Evolutionary conservation across 192 early-diverging fungal genomes (phyloP), one percentile per base, ranked within the genome.

Genomic region (Backusella luteola): DNA sequence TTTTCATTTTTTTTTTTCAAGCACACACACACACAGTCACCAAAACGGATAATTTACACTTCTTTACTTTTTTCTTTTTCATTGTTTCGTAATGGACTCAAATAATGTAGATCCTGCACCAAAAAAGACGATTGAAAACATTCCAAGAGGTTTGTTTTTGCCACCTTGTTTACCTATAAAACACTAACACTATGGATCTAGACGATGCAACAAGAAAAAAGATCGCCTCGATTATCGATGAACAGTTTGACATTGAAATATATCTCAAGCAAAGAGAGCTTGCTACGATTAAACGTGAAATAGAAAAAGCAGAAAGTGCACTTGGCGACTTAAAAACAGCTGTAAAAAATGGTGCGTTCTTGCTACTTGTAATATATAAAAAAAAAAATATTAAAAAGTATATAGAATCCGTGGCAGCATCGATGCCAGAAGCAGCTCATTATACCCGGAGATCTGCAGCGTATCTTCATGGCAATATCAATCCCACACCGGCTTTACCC

Each of bases 171-270:
- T 11, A 11, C 15, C 4, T 14, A 12, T 38, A 38, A 71, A 71
- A 4, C 6, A 46, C 39, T n/a, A 49, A 39, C 11, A 63, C 0
- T 29, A 34, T 70, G n/a, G 23, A 44, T 71, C 23, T 71, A 77
- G 74, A 84, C 68, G 76, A 86, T 11, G 56, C 72, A 6, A 87
- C 77, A 75, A 77, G 76, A 74, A 72, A 79, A 77, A 87, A 86
- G 53, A 77, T 91, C 17, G 74, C 79, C 38, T 83, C 85, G 63
- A 87, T 92, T 41, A 83, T 94, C 44, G 86, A 88, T 63, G 90
- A 90, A 76, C 91, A 95, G 80, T 87, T 95, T 72, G 93, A 95
- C 81, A 82, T 94, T 12, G 94, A 95, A 79, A 85, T 95, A 67
- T 90, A 87, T 66, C 63, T 92, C 67, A 92, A 92, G 56, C 87